phyloP scores from a whole-genome alignment of 1,284 basidiomycete species.

The Sporisorium exsertum region DNA sequence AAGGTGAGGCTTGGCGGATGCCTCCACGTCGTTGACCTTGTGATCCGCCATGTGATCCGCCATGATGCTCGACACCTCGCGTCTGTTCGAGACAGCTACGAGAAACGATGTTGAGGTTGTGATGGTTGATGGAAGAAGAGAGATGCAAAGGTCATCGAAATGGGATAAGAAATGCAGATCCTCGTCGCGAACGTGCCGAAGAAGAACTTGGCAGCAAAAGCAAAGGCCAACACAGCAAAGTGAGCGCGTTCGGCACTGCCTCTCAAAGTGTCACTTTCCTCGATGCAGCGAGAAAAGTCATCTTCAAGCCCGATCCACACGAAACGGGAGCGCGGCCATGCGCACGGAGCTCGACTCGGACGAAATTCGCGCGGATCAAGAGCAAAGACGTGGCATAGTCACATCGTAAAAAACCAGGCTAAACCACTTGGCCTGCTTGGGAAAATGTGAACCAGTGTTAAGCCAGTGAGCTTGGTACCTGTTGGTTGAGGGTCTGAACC shows the following conservation, averaged over 20 bases:
- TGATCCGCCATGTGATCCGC: conserved; percentile 42
- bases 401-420: too few species aligned
- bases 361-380: not conserved
- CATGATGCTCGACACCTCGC: conserved; percentile 67
- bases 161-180: not conserved
- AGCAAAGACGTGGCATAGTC: not conserved
- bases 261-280: not conserved
- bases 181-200: conserved; percentile 5
- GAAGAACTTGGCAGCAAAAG: conserved; percentile 2
- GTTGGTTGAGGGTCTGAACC: too few species aligned
- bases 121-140: conserved; percentile 72
- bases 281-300: not conserved
- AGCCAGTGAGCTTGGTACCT: too few species aligned
- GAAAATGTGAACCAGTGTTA: too few species aligned
- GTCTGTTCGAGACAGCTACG: not conserved
- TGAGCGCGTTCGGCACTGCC: not conserved
- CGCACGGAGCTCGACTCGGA: not conserved
- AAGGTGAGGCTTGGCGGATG: conserved; percentile 37
- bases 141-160: not conserved
- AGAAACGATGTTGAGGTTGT: not conserved
- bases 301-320: not conserved
- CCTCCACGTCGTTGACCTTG: conserved; percentile 18
- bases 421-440: too few species aligned
- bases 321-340: not conserved
- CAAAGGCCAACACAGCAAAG: conserved; percentile 1